Evolutionary conservation across 768 basidiomycete species (phyloP).

Genomic region (Boletus sp.): DNA sequence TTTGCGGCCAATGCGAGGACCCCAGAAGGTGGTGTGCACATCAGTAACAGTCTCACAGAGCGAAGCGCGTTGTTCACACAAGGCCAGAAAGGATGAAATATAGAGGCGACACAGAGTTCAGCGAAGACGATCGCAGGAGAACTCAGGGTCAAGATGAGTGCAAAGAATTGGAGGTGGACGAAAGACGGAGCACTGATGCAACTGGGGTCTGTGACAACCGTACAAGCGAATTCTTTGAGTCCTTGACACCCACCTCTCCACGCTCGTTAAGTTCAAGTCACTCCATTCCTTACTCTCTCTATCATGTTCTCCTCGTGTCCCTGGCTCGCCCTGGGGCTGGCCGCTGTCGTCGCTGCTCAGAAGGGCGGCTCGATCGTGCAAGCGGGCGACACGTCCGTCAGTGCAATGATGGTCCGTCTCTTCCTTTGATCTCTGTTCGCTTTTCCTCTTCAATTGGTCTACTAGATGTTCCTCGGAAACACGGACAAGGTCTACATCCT

Average conservation of each 20-base stretch:
- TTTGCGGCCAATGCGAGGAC: not conserved
- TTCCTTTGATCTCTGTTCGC: not conserved
- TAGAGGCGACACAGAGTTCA: not conserved
- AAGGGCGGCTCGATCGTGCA: conserved; percentile 21
- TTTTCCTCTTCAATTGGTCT: not conserved
- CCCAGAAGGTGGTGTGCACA: not conserved
- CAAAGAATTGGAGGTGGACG: not conserved
- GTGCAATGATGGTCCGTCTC: conserved; percentile 51
- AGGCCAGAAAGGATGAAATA: not conserved
- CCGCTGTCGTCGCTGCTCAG: conserved; percentile 29
- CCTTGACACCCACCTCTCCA: not conserved
- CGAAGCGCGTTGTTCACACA: not conserved
- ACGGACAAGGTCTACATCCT: conserved; percentile 80
- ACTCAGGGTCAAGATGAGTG: not conserved
- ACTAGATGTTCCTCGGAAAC: conserved; percentile 78
- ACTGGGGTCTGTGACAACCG: conserved; percentile 2
- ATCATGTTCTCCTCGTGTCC: conserved; percentile 33
- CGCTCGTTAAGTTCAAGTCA: conserved; percentile 8
- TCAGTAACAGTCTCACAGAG: not conserved
- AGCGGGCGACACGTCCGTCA: conserved; percentile 39
- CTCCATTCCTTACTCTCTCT: conserved; percentile 8
- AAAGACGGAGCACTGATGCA: not conserved
- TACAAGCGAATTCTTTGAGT: not conserved
- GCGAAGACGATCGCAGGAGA: not conserved
- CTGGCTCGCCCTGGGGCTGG: conserved; percentile 46